Evolutionary conservation across 495 filamentous ascomycete species (phyloP).

Genomic region (Letharia lupina): DNA sequence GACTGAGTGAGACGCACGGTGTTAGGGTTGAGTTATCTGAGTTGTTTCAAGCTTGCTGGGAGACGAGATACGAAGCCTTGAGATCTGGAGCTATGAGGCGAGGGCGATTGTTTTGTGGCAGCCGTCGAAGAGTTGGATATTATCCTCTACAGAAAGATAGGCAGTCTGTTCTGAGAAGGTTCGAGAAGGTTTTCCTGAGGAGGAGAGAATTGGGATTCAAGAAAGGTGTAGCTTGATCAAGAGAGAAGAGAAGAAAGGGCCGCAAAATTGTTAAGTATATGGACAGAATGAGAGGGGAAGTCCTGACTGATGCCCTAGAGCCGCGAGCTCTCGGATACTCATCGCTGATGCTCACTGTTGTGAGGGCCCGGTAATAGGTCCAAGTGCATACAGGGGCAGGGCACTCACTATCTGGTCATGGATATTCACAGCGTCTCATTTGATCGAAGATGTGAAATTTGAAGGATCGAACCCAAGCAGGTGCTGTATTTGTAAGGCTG

Average conservation of each 20-base stretch:
- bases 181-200: neutral
- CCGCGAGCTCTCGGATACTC: neutral
- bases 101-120: neutral
- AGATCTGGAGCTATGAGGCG: neutral
- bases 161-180: neutral
- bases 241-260: neutral
- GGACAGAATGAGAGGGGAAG: neutral
- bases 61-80: neutral
- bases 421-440: neutral
- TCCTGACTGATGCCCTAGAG: neutral
- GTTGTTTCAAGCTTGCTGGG: neutral
- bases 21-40: neutral
- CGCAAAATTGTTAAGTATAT: neutral
- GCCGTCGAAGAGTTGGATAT: neutral
- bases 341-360: neutral
- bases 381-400: neutral
- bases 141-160: neutral
- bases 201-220: neutral
- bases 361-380: neutral
- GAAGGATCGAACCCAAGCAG: neutral
- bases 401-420: neutral
- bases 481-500: neutral
- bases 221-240: neutral
- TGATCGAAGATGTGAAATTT: neutral
- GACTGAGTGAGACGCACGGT: neutral